Evolutionary conservation across 2,329 filamentous ascomycete genomes (phyloP).

Genomic region (Paraphoma chrysanthemicola): DNA sequence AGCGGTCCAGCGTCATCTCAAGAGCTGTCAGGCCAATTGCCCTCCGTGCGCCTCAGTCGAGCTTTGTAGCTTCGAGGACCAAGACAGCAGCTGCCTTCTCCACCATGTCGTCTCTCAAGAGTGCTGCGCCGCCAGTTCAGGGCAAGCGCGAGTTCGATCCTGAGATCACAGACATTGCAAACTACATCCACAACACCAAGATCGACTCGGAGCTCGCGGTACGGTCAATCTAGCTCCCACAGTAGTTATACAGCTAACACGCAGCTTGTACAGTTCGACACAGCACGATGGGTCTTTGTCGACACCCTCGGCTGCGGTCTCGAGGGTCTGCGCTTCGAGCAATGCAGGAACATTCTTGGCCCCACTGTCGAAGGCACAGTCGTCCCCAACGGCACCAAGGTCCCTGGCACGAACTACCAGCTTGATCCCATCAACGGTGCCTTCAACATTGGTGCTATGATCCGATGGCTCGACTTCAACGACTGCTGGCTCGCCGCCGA

Average conservation of each 20-base stretch:
- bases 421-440: conserved; percentile 94
- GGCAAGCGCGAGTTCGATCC: conserved; percentile 73
- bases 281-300: conserved; percentile 93
- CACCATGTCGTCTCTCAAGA: conserved; percentile 48
- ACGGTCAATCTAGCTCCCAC: conserved; percentile 50
- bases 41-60: conserved; percentile 31
- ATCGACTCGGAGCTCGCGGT: conserved; percentile 93
- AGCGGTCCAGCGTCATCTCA: conserved; percentile 39
- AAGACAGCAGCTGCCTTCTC: conserved; percentile 41
- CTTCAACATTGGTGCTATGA: conserved; percentile 99
- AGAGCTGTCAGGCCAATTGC: conserved; percentile 49
- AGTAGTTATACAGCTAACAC: conserved; percentile 18
- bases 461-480: conserved; percentile 99
- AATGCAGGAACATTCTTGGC: conserved; percentile 93
- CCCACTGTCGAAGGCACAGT: conserved; percentile 88
- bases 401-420: conserved; percentile 91
- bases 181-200: conserved; percentile 90
- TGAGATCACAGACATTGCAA: conserved; percentile 94
- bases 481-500: conserved; percentile 99
- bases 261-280: conserved; percentile 73
- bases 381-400: conserved; percentile 89
- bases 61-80: conserved; percentile 29
- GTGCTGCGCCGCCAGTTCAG: conserved; percentile 38
- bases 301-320: conserved; percentile 97
- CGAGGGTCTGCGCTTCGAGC: conserved; percentile 92